Evolutionary conservation across 106 monocot genomes (phyloP).

Genomic region (Acanthochlamys bracteata): DNA sequence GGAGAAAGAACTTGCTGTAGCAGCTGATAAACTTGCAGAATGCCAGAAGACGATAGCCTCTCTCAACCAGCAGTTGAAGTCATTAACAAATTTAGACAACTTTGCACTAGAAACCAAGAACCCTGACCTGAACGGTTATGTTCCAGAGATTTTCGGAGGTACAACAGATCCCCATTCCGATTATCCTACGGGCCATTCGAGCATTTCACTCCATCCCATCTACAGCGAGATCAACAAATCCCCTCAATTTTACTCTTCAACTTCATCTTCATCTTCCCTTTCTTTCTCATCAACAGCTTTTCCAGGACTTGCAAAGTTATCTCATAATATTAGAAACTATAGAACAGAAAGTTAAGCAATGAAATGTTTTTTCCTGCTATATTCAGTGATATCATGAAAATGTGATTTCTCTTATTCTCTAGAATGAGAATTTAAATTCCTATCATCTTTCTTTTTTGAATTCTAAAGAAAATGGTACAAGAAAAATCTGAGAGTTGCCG

Average conservation of each 20-base stretch:
- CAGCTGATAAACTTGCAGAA: slow-evolving; percentile 57
- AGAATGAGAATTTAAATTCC: too few relatives aligned
- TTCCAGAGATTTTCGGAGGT: slow-evolving; percentile 1
- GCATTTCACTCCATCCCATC: not conserved
- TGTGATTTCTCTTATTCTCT: too few relatives aligned
- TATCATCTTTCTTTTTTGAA: too few relatives aligned
- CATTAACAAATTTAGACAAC: slow-evolving; percentile 40
- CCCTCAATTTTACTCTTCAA: slow-evolving; percentile 4
- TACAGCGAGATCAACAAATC: not conserved
- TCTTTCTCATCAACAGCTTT: slow-evolving; percentile 8
- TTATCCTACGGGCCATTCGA: not conserved
- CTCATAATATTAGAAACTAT: slow-evolving; percentile 8
- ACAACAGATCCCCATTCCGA: not conserved
- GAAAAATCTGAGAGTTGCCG: too few relatives aligned
- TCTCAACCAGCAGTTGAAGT: slow-evolving; percentile 48
- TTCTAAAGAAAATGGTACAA: too few relatives aligned
- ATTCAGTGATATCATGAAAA: too few relatives aligned
- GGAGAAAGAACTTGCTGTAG: slow-evolving; percentile 47
- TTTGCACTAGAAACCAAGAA: slow-evolving; percentile 19
- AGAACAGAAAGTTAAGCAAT: slow-evolving; percentile 1
- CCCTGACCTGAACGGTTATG: slow-evolving; percentile 6
- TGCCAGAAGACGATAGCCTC: slow-evolving; percentile 84
- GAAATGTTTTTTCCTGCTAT: too few relatives aligned
- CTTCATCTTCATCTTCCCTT: not conserved
- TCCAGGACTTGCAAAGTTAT: slow-evolving; percentile 7